phyloP scores from a whole-genome alignment of 495 filamentous ascomycete species.

The Xylaria sp. region DNA sequence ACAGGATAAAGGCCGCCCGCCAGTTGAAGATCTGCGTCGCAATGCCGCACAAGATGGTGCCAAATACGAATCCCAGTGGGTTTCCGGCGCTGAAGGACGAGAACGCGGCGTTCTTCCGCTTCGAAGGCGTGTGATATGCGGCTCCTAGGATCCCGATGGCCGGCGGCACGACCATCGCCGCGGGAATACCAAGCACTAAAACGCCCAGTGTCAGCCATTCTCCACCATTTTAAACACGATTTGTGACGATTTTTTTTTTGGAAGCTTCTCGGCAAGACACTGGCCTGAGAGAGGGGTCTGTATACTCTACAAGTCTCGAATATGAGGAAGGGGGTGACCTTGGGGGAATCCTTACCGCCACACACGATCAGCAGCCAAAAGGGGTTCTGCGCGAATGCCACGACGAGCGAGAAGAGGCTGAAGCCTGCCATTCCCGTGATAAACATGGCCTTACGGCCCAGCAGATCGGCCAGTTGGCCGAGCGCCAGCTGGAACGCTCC shows the following conservation, averaged over 20 bases:
- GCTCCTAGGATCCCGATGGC: constrained; percentile 71
- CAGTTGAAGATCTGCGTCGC: constrained; percentile 67
- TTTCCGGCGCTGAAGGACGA: constrained; percentile 76
- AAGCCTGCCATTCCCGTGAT: constrained; percentile 68
- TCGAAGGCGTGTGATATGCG: constrained; percentile 65
- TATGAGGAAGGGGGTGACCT: neutral
- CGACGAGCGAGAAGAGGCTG: constrained; percentile 59
- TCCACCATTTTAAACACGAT: neutral
- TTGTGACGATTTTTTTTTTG: neutral
- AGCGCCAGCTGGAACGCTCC: constrained; percentile 73
- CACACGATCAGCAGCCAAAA: constrained; percentile 70
- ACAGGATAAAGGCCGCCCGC: constrained; percentile 67
- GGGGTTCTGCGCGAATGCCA: constrained; percentile 67
- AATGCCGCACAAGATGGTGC: constrained; percentile 69
- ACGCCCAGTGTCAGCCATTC: neutral
- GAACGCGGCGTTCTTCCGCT: constrained; percentile 74
- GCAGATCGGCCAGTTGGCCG: constrained; percentile 71
- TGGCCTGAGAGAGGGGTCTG: neutral
- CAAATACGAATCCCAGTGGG: constrained; percentile 73
- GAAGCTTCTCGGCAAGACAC: neutral
- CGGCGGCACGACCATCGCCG: constrained; percentile 70
- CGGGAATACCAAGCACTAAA: constrained; percentile 62
- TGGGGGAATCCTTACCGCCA: constrained; percentile 41
- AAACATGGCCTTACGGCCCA: constrained; percentile 68
- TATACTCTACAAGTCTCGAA: neutral